These are phyloP conservation scores for Kluyveromyces dobzhanskii DNA, from an alignment of 805 yeast species.

Conservation along the genomic window DNA sequence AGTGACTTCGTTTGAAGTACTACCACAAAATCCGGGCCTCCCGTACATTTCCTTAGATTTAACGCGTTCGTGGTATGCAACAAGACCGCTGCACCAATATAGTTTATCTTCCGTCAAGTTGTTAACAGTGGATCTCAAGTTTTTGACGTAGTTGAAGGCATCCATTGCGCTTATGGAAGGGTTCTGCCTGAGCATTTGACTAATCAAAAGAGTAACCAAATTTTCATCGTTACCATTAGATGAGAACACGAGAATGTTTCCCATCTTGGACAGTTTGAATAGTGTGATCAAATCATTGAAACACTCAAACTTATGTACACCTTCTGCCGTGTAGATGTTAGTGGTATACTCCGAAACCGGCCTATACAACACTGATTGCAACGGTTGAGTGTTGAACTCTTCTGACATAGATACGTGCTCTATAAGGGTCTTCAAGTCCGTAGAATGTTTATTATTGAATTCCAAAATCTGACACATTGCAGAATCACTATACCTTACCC, in stretches of 20 bases:
- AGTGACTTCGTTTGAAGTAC: not conserved
- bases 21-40: slow-evolving; percentile 8
- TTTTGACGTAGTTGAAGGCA: slow-evolving; percentile 24
- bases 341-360: slow-evolving; percentile 4
- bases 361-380: slow-evolving; percentile 5
- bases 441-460: slow-evolving; percentile 7
- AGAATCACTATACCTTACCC: not conserved
- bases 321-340: slow-evolving; percentile 7
- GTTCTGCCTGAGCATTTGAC: slow-evolving; percentile 19
- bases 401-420: slow-evolving; percentile 2
- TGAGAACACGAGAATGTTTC: slow-evolving; percentile 20
- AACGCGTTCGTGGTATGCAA: slow-evolving; percentile 18
- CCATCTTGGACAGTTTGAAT: slow-evolving; percentile 14
- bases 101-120: slow-evolving; percentile 16
- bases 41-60: slow-evolving; percentile 13
- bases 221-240: slow-evolving; percentile 23
- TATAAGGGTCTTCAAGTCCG: slow-evolving; percentile 4
- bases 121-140: slow-evolving; percentile 18
- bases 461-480: slow-evolving; percentile 2
- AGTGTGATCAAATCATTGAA: slow-evolving; percentile 25
- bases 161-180: slow-evolving; percentile 17
- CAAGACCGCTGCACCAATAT: slow-evolving; percentile 18
- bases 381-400: not conserved
- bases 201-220: slow-evolving; percentile 18
- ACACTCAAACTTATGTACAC: slow-evolving; percentile 15